Evolutionary conservation across 2,329 filamentous ascomycete genomes (phyloP), one percentile per base, ranked within the genome.

Genomic region (Endothia cerciana): DNA sequence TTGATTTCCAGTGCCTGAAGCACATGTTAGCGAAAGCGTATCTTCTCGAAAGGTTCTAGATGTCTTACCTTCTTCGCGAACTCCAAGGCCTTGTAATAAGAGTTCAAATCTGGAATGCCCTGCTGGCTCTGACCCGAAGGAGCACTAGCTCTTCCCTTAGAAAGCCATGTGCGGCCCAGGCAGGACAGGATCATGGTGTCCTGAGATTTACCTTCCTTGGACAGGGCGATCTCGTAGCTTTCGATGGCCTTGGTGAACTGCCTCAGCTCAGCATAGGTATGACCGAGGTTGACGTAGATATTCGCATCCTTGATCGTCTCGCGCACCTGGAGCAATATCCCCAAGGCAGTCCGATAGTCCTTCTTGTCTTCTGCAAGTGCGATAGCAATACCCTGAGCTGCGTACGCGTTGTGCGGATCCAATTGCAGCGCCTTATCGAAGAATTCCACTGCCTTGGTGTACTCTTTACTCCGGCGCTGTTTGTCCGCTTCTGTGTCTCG

Each of bases 361-460:
- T 95, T 97, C 81, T 91, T 95, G 76, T 98, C 94, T 76, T 99
- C 95, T 0, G 95, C 89, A 36, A 99, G 83, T 10, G 94, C 94
- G 74, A 99, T 98, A 17, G 92, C 95, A 70, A 99, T 89, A 68
- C 96, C 95, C 75, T 99, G 95, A 1, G 95, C 95, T 8, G 96
- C 96, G 76, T 97, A 97, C 0, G 95, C 94, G 72, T 98, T 99
- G 80, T 91, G 93, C 0, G 93, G 89, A 73, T 99, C 95, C n/a
- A 99, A 82, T 69, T 96, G 93, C 28, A 99, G 82, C 4, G 94
- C 94, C 80, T 99, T 99, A 76, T 98, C 95, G 72, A 97, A 99
- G 79, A 99, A 99, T 75, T 99, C 96, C 13, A 98, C 94, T 0
- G 95, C 94, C 71, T 94, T 93, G 75, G 89, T 88, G 75, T 98